Percentiles rank a stretch among this genome's conserved stretches.
phyloP scores from a whole-genome alignment of 495 filamentous ascomycete species.

The Aspergillus funiculosus region DNA sequence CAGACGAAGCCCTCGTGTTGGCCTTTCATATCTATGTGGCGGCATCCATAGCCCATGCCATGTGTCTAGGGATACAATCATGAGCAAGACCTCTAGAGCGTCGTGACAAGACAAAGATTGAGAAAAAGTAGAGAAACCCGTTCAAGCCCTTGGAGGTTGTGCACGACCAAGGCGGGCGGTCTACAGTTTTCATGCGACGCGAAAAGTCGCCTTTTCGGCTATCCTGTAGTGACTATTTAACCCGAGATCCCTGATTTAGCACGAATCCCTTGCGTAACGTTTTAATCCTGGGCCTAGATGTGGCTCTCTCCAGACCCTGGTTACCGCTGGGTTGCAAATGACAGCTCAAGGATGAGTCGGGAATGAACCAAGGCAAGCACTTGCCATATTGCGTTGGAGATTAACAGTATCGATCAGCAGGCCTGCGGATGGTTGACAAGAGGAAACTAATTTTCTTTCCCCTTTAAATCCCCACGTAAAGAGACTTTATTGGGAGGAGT shows the following conservation, averaged over 20 bases:
- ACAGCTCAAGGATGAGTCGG: not conserved
- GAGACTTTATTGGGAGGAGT: not conserved
- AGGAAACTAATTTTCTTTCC: not conserved
- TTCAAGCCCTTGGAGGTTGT: not conserved
- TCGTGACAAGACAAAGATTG: not conserved
- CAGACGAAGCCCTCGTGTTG: conserved; percentile 57
- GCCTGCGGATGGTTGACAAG: not conserved
- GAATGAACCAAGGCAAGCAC: not conserved
- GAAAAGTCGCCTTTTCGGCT: conserved; percentile 2
- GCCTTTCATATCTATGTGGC: conserved; percentile 60
- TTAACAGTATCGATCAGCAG: not conserved
- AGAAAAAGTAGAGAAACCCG: not conserved
- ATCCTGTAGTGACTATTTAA: not conserved
- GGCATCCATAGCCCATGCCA: conserved; percentile 47
- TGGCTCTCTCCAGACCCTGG: not conserved
- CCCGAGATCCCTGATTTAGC: conserved; percentile 5
- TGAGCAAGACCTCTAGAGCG: too few species aligned
- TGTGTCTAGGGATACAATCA: not conserved
- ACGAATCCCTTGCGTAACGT: not conserved
- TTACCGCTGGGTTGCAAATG: not conserved
- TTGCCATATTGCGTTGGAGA: not conserved
- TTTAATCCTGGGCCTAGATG: not conserved
- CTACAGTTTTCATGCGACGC: not conserved
- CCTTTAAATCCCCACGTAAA: conserved; percentile 14
- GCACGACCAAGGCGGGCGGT: not conserved